phyloP scores from a whole-genome alignment of 1,284 basidiomycete genomes.

The Apiotrichum gracile region DNA sequence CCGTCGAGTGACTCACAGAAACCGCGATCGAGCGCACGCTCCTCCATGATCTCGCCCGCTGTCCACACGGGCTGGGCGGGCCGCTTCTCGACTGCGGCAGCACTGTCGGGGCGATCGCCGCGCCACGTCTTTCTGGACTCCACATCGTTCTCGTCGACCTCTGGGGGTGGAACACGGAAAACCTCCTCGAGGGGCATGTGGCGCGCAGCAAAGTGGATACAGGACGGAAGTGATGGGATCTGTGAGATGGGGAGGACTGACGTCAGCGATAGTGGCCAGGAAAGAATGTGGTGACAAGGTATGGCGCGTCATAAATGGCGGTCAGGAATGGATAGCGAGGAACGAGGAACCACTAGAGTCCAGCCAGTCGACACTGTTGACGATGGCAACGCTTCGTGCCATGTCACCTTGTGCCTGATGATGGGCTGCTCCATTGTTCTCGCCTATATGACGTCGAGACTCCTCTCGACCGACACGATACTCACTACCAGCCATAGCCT shows the following conservation, averaged over 20 bases:
- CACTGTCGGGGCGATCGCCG: neutral
- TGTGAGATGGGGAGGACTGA: slow-evolving; percentile 81
- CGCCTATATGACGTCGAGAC: too few relatives aligned
- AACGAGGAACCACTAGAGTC: too few relatives aligned
- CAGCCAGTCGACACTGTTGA: too few relatives aligned
- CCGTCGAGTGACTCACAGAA: slow-evolving; percentile 49
- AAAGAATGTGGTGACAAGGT: neutral
- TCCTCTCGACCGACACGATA: slow-evolving; percentile 2
- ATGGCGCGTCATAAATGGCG: too few relatives aligned
- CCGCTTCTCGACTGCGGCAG: neutral
- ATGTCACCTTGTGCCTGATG: too few relatives aligned
- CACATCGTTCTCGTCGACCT: slow-evolving; percentile 23
- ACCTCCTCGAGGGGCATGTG: slow-evolving; percentile 73
- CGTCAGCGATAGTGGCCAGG: neutral
- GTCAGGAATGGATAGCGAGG: too few relatives aligned
- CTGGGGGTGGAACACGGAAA: slow-evolving; percentile 51
- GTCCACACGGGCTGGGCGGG: slow-evolving; percentile 31
- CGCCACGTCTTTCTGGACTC: slow-evolving; percentile 41
- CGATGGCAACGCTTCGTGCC: too few relatives aligned
- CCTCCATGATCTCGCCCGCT: slow-evolving; percentile 63
- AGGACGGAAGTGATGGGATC: slow-evolving; percentile 71
- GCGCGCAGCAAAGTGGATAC: slow-evolving; percentile 62
- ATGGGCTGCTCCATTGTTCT: too few relatives aligned
- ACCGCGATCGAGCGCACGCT: slow-evolving; percentile 67
- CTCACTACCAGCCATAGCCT: slow-evolving; percentile 51